Base-by-base conservation (phyloP, 2,329 filamentous ascomycete genomes). In the Madurella mycetomatis region DNA sequence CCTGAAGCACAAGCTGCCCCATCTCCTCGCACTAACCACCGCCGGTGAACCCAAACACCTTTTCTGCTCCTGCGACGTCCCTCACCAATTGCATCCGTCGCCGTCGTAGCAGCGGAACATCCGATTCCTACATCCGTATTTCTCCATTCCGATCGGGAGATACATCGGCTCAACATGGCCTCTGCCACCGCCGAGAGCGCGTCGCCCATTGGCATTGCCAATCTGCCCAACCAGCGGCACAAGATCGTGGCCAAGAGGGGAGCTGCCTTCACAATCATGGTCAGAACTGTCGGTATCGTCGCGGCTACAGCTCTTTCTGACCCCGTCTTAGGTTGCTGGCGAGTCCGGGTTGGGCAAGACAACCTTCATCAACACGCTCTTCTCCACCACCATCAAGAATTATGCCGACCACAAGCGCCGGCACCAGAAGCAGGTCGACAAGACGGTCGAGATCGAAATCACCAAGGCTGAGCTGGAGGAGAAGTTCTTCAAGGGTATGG, bases 371-470 rank as follows among this genome's bases (percentile, higher is more conserved):
- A 99, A 99, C 86, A 99, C 94, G 57, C 86, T 99, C 58, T 99
- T 99, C 83, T 99, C 94, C 60, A 99, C 95, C 64, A 99, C 94
- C 67, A 99, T 99, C 84, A 99, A 99, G 84, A 99, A 97, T 84
- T 99, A 99, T 75, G 94, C 94, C 83, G 94, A 99, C 76, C 92
- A 99, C 84, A 96, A 96, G 83, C 89, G 91, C 76, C 90, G 94
- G 71, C 94, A 99, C 76, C 90, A 94, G 78, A 99, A 99, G 85
- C 94, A 99, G 81, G 85, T 97, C 65, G 94, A 99, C 80, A 97
- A 97, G 84, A 99, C 94, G 11, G 94, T 99, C 63, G 95, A 99
- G 80, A 99, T 99, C 66, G 94, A 99, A 76, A 99, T 99, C 72
- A 99, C 94, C 74, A 99, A 99, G 84, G 94, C 94, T 56, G 94